Evolutionary conservation across 352 stramenopile species (phyloP), one percentile per base, ranked within the genome.

Genomic region (Plasmopara viticola): DNA sequence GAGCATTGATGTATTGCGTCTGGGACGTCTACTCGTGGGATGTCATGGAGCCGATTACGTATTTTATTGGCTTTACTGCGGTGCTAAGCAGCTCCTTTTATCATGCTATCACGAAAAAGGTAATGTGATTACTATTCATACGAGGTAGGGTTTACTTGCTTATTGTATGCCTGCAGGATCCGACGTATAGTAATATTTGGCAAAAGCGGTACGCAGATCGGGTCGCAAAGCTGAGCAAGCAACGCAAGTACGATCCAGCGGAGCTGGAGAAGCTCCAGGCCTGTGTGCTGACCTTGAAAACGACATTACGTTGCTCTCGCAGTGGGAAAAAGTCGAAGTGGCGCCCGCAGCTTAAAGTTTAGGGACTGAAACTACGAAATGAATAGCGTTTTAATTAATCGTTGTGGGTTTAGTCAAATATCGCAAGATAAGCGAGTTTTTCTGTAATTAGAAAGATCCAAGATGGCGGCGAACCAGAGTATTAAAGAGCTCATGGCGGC

Each of bases 401-500:
- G 1, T 25, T 3, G 20, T 25, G 20, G 20, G 1, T 25, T 25
- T 25, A 25, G 20, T 25, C 3, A 3, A 25, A 25, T 25, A 25
- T 25, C 1, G 1, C 3, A 38, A 38, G 33, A 38, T 14, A 14
- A 14, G 13, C 5, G 33, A 1, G 33, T 38, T 38, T 38, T 38
- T 38, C 33, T 25, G 20, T 25, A 1, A 25, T 25, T 25, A 12
- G 35, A 64, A 60, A 62, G 51, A 64, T 56, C 56, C 39, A 50
- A 56, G 2, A 94, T 94, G 83, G 78, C 83, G 40, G 74, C 74
- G 58, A 90, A 94, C 64, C 75, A 90, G 62, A 90, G 83, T 62
- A 94, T 91, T 57, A 90, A 95, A 68, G 85, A 95, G 78, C 77
- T 95, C 34, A 90, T 93, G 73, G 79, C 83, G 44, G 85, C 85